Evolutionary conservation across 345 rosid genomes (phyloP), one percentile per base, ranked within the genome.

Genomic region (Limnanthes douglasii): DNA sequence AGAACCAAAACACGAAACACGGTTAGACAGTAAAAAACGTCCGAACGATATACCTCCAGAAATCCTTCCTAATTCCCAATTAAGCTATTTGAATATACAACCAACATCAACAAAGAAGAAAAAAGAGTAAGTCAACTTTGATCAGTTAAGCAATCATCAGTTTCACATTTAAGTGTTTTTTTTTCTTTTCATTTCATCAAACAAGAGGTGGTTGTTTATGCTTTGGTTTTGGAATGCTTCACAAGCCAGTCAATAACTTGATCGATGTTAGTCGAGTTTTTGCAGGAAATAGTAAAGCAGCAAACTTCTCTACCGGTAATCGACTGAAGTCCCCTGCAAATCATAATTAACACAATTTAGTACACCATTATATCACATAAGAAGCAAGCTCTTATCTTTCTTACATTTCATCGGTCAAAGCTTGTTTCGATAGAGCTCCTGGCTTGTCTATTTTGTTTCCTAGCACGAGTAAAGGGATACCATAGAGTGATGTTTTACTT

Each of bases 271-370:
- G 79, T 69, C 1, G 94, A 75, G 68, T 86, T 74, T 73, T 75
- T 86, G 92, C 96, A 81, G 3, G 96, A 86, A 50, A 86, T 86
- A 92, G 81, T 86, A 52, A 61, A 70, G 64, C 86, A 81, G 57
- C 96, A 86, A 6, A 86, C 96, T 60, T 86, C 94, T 60, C 96
- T 68, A 43, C 72, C 92, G 1, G 80, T 52, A 8, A 86, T 70
- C 0, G 76, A 68, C 41, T 64, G 57, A 27, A 86, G 81, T 15
- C 58, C 79, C 79, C 85, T 75, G 60, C 35, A 54, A 34, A 45
- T n/a, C 41, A 39, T 10, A 21, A 15, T 24, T 22, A 15, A 48
- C 4, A 20, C 23, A 11, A 15, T 22, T n/a, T 15, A 0, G 9
- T 48, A 12, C 31, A 34, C n/a, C 15, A 25, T 13, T 13, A 0